Conservation (phyloP, 106 monocot genomes). For the Dactylorhiza incarnata region DNA sequence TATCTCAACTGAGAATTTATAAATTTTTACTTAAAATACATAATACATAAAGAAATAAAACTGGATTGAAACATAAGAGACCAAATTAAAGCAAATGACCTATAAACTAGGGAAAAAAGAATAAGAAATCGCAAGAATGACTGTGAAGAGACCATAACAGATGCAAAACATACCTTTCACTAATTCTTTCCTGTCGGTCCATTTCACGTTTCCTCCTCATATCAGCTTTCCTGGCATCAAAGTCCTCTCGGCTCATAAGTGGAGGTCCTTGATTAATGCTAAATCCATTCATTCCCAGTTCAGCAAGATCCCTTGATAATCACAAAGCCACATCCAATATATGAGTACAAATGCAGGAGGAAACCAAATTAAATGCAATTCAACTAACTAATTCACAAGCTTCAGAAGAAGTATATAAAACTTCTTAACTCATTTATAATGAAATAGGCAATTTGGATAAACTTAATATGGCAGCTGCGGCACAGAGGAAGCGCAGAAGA, state of each 20-base stretch:
- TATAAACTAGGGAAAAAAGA: not conserved
- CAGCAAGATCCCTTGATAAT: slow-evolving; percentile 54
- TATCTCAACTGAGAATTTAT: no score
- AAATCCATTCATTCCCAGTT: slow-evolving; percentile 43
- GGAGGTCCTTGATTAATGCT: slow-evolving; percentile 52
- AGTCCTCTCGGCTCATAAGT: slow-evolving; percentile 50
- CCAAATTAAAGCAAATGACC: not conserved
- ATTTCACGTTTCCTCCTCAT: slow-evolving; percentile 46
- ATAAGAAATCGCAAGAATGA: not conserved
- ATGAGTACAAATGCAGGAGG: not conserved
- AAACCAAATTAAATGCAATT: not conserved
- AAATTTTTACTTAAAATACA: not conserved
- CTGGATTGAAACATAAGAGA: not conserved
- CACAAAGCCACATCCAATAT: not conserved
- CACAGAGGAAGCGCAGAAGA: no score
- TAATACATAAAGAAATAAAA: not conserved
- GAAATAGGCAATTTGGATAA: not conserved
- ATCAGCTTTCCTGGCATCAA: slow-evolving; percentile 64
- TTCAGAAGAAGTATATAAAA: not conserved
- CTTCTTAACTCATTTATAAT: not conserved
- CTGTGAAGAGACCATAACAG: not conserved
- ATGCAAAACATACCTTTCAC: slow-evolving; percentile 42
- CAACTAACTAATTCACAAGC: not conserved
- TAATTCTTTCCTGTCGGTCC: slow-evolving; percentile 24
- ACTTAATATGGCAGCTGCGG: no score